Evolutionary conservation across 306 rosid species (phyloP).

Genomic region (Lathyrus tuberosus): DNA sequence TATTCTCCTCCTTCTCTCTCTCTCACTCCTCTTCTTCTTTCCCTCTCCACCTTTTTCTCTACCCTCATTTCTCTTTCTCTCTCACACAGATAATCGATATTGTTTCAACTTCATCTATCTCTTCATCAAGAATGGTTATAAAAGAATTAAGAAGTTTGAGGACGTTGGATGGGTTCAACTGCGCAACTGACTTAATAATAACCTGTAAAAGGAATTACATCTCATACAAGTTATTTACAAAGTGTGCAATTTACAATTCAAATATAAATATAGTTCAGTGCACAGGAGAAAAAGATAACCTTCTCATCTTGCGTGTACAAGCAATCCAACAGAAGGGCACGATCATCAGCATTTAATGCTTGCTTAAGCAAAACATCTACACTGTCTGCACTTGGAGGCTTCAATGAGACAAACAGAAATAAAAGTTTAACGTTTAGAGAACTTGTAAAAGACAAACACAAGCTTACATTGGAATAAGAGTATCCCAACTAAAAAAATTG

Average conservation of each 20-base stretch:
- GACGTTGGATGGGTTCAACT: conserved; percentile 62
- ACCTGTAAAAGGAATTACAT: conserved; percentile 53
- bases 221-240: not conserved
- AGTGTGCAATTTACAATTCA: not conserved
- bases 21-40: too few species aligned
- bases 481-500: not conserved
- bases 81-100: conserved; percentile 61
- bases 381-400: conserved; percentile 82
- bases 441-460: conserved; percentile 20
- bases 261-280: not conserved
- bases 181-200: conserved; percentile 67
- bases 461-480: not conserved
- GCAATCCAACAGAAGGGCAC: conserved; percentile 68
- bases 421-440: conserved; percentile 31
- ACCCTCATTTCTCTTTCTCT: too few species aligned
- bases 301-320: conserved; percentile 76
- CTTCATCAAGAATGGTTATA: conserved; percentile 63
- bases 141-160: conserved; percentile 72
- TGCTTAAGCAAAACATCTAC: conserved; percentile 80
- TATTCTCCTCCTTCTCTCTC: too few species aligned
- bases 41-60: too few species aligned
- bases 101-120: conserved; percentile 46
- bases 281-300: conserved; percentile 45
- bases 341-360: conserved; percentile 83
- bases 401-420: conserved; percentile 14